Evolutionary conservation across 106 monocot genomes (phyloP).

Genomic region (Acorus gramineus): DNA sequence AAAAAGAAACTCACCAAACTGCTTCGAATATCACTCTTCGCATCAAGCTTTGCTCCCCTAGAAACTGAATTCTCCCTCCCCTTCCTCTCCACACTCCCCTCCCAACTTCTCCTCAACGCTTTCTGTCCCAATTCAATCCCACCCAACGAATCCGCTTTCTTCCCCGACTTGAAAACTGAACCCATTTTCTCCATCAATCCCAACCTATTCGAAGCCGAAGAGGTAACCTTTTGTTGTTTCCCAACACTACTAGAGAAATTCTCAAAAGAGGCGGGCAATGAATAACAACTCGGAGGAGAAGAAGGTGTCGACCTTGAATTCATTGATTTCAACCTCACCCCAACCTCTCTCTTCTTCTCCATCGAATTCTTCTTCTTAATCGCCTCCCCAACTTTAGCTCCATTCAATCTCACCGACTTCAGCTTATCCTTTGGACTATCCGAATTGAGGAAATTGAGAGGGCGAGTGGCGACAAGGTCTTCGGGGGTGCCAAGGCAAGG

Average conservation of each 20-base stretch:
- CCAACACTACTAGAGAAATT: constrained; percentile 41
- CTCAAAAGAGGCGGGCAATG: constrained; percentile 59
- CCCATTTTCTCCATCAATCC: constrained; percentile 50
- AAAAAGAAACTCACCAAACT: constrained; percentile 19
- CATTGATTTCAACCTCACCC: constrained; percentile 24
- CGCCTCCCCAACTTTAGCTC: constrained; percentile 21
- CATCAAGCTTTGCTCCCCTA: not conserved
- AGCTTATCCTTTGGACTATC: constrained; percentile 23
- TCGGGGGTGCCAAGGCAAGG: constrained; percentile 18
- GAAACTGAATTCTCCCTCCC: constrained; percentile 1
- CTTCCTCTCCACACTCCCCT: constrained; percentile 6
- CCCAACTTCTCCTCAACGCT: constrained; percentile 41
- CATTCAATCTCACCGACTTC: constrained; percentile 21
- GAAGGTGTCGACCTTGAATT: constrained; percentile 50
- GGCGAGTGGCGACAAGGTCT: constrained; percentile 7
- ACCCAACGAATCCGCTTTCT: constrained; percentile 31
- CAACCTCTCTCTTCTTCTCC: constrained; percentile 21
- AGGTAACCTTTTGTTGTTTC: constrained; percentile 36
- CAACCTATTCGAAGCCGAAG: constrained; percentile 13
- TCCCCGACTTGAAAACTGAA: constrained; percentile 30
- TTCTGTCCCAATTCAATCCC: constrained; percentile 8
- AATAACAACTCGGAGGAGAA: constrained; percentile 59
- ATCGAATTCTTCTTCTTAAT: constrained; percentile 22
- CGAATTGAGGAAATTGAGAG: not conserved
- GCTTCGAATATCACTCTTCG: constrained; percentile 5